Percentiles rank a stretch among this genome's conserved stretches.
These are phyloP conservation scores for Macrotyloma uniflorum DNA, from an alignment of 306 rosid species.

Conservation along the genomic window DNA sequence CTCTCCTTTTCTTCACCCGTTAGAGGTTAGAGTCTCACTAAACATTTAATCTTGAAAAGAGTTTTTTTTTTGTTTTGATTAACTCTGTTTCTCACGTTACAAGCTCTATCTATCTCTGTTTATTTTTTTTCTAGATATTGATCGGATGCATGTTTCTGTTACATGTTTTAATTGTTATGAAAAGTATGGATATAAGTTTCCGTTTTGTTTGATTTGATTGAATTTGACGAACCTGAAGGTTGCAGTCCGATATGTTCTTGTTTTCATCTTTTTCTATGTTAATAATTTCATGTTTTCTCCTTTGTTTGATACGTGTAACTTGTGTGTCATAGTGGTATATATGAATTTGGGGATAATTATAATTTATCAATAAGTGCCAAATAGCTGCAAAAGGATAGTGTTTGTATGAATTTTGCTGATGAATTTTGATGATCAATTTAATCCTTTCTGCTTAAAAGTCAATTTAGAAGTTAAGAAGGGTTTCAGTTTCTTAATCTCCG, in stretches of 20 bases:
- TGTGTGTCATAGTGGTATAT: background rate
- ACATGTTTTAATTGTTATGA: slow-evolving; percentile 3
- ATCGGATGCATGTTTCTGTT: slow-evolving; percentile 20
- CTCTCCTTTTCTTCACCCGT: slow-evolving; percentile 2
- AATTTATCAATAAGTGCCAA: background rate
- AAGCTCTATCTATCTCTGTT: background rate
- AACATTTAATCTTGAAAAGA: background rate
- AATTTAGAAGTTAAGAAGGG: background rate
- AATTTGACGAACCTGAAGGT: background rate
- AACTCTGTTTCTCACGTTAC: slow-evolving; percentile 12
- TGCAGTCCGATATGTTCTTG: background rate
- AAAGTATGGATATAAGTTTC: background rate
- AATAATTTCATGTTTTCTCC: background rate
- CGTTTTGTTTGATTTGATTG: slow-evolving; percentile 3
- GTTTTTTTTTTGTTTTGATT: slow-evolving; percentile 2
- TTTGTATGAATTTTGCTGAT: background rate
- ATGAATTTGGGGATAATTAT: background rate
- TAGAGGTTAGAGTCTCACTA: slow-evolving; percentile 23
- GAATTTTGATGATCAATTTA: background rate
- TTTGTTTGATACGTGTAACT: background rate
- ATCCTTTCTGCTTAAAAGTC: background rate
- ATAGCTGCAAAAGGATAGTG: background rate
- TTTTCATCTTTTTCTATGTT: background rate
- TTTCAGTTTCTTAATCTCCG: slow-evolving; percentile 17
- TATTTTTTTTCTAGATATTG: slow-evolving; percentile 8